A percentile compares a stretch with the other conserved stretches of the same genome.
These are phyloP conservation scores for Colletotrichum brevisporum DNA, from an alignment of 2,329 filamentous ascomycete genomes.

Conservation along the genomic window DNA sequence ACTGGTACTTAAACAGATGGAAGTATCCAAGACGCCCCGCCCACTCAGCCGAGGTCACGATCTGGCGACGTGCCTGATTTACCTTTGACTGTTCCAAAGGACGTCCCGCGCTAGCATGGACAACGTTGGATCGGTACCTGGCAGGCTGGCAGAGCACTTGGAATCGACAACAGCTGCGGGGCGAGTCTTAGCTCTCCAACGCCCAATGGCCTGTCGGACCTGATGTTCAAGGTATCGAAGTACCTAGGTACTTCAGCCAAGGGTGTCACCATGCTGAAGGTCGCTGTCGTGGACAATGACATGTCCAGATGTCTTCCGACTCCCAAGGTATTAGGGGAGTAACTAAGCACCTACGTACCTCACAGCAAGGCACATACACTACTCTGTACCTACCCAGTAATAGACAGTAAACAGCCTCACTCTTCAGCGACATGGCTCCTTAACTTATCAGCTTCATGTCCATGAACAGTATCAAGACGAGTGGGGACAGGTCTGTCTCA, in stretches of 20 bases:
- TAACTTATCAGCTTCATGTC: no score
- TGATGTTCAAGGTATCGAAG: conserved; percentile 7
- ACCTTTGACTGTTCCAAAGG: no score
- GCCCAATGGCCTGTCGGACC: not conserved
- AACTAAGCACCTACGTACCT: no score
- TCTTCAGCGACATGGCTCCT: no score
- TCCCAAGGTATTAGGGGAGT: no score
- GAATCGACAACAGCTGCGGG: conserved; percentile 16
- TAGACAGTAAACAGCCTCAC: no score
- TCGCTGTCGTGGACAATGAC: no score
- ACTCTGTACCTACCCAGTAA: no score
- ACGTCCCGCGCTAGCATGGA: not conserved
- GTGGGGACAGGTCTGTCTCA: conserved; percentile 30
- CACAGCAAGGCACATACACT: no score
- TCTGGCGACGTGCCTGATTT: no score
- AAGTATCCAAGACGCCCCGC: not conserved
- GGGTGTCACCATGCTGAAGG: not conserved
- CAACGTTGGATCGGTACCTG: conserved; percentile 5
- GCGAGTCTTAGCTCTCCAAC: conserved; percentile 8
- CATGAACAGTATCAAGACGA: not conserved
- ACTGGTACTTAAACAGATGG: not conserved
- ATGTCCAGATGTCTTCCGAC: no score
- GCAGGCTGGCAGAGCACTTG: conserved; percentile 1
- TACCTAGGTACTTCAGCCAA: not conserved
- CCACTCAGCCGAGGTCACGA: no score